Base-by-base conservation (phyloP, 139 green algal genomes). In the Micromonas commoda region DNA sequence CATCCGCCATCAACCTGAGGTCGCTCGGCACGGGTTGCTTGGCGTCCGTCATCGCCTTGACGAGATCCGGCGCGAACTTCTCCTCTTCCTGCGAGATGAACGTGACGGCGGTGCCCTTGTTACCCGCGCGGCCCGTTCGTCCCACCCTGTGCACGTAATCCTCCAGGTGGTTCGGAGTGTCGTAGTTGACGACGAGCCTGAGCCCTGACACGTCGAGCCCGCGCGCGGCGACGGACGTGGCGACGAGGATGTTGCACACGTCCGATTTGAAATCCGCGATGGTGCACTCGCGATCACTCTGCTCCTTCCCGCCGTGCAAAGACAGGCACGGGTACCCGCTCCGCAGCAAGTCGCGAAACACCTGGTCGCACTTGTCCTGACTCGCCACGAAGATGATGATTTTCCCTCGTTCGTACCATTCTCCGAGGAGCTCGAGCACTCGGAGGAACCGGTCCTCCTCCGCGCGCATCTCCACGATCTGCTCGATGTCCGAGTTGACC, bases 241-340 rank as follows among this genome's bases (percentile, higher is more conserved):
- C 86, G 3, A 90, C 64, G 19, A 90, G 37, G 20, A 98, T 87
- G 86, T 95, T 96, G 86, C 92, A 94, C 23, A 98, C 94, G 71
- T 86, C 89, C 5, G 81, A 70, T 80, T 98, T 98, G 87, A 97
- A 99, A 88, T 99, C 95, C 2, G 86, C 74, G 45, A 98, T 92
- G 61, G 95, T 98, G 77, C 77, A 91, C 84, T 98, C 93, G 0
- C 95, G 86, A 85, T 99, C 95, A 24, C 45, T 87, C 89, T 98
- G 94, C 76, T 99, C 95, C 85, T 98, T 98, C 78, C 91, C 95
- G 28, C 95, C 95, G 82, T 99, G 95, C 76, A 99, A 87, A 26
- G 83, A 92, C 24, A 97, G 85, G 85, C 91, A 97, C 26, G 93
- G 90, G 84, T 97, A 97, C 64, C 92, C 92, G 57, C 82, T 82